Evolutionary conservation across 176 grass and related monocot genomes (phyloP), one percentile per base, ranked within the genome.

Genomic region (Areca catechu): DNA sequence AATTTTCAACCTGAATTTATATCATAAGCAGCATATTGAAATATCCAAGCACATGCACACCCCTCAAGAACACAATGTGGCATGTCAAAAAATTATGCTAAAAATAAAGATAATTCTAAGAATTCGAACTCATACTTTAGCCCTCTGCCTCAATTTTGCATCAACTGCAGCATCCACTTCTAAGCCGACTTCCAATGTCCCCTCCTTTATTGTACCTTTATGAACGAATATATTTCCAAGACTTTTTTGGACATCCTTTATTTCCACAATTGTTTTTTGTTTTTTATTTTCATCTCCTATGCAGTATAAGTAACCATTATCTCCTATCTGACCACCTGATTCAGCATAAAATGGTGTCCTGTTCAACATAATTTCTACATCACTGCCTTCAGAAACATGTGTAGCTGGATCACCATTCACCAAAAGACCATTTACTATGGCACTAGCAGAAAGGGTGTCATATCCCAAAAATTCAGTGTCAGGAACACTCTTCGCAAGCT

Each of bases 331-430:
- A 66, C 92, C 92, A 54, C 92, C 86, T 15, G 92, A 90, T 83
- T 97, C 92, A 27, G 86, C 92, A 84, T 97, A 97, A 71, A 97
- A 97, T 24, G 92, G 92, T 19, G 92, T 97, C 58, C 77, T 72
- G 60, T 97, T 86, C 60, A 97, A 88, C 57, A 97, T 59, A 48
- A 97, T 81, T 81, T 97, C 92, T 54, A 97, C 77, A 63, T 97
- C 75, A 49, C 68, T 74, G 56, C 92, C 86, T 88, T 81, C 77
- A 52, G 77, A 84, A 74, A 84, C 92, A 71, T 77, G 64, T 37
- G 53, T 75, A 49, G 88, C 86, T 24, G 75, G 83, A 29, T 85
- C 80, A 61, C 92, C 92, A 71, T 97, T 85, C 57, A 90, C 60
- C 61, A 97, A 61, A 76, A 97, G 62, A 29, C 83, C 92, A 69